Percentiles rank a stretch among this genome's conserved stretches.
Conservation (phyloP, 2,329 filamentous ascomycete species). For the Apiospora phragmitis region DNA sequence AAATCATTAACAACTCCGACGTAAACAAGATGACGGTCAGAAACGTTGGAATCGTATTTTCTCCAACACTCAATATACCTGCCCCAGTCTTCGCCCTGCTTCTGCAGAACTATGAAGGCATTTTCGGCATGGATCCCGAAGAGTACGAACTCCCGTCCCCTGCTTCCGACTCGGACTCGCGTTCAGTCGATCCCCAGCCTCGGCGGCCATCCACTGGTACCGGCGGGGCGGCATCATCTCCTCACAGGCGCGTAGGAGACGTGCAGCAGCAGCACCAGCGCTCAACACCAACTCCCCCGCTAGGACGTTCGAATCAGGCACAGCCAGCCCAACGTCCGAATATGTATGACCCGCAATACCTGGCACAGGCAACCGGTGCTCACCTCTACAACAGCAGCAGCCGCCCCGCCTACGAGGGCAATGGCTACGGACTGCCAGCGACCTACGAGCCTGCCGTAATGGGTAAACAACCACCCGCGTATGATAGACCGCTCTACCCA, state of each 20-base stretch:
- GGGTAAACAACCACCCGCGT: conserved; percentile 38
- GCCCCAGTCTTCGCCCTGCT: conserved; percentile 93
- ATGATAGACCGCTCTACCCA: conserved; percentile 27
- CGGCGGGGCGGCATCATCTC: conserved; percentile 47
- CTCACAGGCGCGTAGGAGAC: conserved; percentile 47
- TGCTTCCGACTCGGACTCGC: conserved; percentile 38
- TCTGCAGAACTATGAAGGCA: conserved; percentile 82
- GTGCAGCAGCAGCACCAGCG: conserved; percentile 38
- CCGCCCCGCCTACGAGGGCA: conserved; percentile 48
- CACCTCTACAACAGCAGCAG: conserved; percentile 28
- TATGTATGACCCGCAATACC: conserved; percentile 46
- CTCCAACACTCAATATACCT: conserved; percentile 93
- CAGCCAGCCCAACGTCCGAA: conserved; percentile 27
- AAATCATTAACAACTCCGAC: conserved; percentile 86
- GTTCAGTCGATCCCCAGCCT: conserved; percentile 32
- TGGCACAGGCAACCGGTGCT: conserved; percentile 35
- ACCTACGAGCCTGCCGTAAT: conserved; percentile 33
- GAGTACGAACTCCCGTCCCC: conserved; percentile 59
- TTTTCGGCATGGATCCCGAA: conserved; percentile 75
- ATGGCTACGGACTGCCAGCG: conserved; percentile 32
- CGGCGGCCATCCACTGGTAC: conserved; percentile 54
- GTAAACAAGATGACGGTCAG: conserved; percentile 98
- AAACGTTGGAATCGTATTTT: conserved; percentile 97
- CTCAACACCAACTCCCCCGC: conserved; percentile 52
- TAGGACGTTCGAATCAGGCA: background rate